Evolutionary conservation across 129 eudicot species (phyloP), one percentile per base, ranked within the genome.

Genomic region (Arctium minus): DNA sequence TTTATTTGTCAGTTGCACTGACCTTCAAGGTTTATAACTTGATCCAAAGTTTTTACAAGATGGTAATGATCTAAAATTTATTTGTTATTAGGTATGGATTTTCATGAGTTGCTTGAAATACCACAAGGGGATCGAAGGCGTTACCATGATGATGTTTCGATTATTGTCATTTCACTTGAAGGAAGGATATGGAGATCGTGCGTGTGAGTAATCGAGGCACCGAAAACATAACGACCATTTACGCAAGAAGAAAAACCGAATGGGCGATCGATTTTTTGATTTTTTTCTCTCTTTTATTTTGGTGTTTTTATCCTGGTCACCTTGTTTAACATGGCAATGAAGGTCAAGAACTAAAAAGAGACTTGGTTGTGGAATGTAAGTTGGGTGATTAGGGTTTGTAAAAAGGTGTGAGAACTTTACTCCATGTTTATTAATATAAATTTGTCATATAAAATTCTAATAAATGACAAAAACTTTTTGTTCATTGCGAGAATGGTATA

Each of bases 161-260:
- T 96, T 11, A 96, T 96, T 13, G 95, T 96, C 4, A 93, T 96
- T 77, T 96, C 99, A 35, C 93, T 96, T 77, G 96, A 93, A 87
- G 99, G 99, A 79, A 90, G 98, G 83, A 96, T 96, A 90, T 96
- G 99, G 99, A 92, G 98, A 92, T 96, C 99, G 5, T 89, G 94
- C 72, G 93, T 94, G 85, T 96, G 88, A 88, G 69, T 74, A 77
- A 39, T 65, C 71, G n/a, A 73, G 80, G 60, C 72, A 76, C 32
- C 15, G 84, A 75, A 82, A 5, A 80, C 64, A 71, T 36, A 78
- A 77, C 4, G 48, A 85, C 64, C 73, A 74, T 40, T 80, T 68
- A 74, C 37, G 80, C 60, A 2, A 70, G 33, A 78, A 44, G 83
- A 22, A 80, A 77, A 83, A 73, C 69, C 65, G 10, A 76, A 48